Conservation (phyloP, 257 asterid genomes). For the Ehretia macrophylla region DNA sequence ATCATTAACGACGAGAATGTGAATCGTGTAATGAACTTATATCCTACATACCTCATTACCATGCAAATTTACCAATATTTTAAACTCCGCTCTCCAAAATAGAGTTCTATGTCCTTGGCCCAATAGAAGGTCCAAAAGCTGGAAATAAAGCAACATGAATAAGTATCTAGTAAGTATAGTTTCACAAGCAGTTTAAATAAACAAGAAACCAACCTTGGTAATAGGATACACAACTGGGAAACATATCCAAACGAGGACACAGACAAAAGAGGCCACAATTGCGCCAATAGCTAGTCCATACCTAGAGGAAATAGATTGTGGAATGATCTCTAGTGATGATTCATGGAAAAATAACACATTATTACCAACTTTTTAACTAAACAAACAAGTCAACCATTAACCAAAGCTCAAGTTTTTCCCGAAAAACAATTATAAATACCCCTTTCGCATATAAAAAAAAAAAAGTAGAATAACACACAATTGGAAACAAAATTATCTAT, state of each 20-base stretch:
- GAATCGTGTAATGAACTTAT: conserved; percentile 1
- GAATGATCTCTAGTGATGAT: too few species aligned
- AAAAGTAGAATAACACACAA: too few species aligned
- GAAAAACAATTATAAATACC: too few species aligned
- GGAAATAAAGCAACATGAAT: conserved; percentile 16
- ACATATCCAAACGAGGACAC: conserved; percentile 84
- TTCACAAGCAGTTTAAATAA: background rate
- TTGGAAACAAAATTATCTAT: background rate
- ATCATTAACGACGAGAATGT: background rate
- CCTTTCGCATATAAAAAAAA: background rate
- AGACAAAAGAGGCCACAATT: conserved; percentile 69
- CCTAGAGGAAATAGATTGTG: conserved; percentile 92
- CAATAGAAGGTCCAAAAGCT: conserved; percentile 72
- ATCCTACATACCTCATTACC: conserved; percentile 63
- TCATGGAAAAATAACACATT: too few species aligned
- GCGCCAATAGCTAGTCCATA: conserved; percentile 97
- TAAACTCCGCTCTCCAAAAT: conserved; percentile 95
- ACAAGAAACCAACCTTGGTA: conserved; percentile 61
- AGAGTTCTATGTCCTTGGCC: conserved; percentile 80
- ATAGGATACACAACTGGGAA: conserved; percentile 97
- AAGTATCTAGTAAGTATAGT: background rate
- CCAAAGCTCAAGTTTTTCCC: too few species aligned
- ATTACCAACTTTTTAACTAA: too few species aligned
- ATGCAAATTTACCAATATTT: conserved; percentile 74
- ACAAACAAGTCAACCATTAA: too few species aligned